phyloP scores from a whole-genome alignment of 305 asterid species.

The Fraxinus latifolia region DNA sequence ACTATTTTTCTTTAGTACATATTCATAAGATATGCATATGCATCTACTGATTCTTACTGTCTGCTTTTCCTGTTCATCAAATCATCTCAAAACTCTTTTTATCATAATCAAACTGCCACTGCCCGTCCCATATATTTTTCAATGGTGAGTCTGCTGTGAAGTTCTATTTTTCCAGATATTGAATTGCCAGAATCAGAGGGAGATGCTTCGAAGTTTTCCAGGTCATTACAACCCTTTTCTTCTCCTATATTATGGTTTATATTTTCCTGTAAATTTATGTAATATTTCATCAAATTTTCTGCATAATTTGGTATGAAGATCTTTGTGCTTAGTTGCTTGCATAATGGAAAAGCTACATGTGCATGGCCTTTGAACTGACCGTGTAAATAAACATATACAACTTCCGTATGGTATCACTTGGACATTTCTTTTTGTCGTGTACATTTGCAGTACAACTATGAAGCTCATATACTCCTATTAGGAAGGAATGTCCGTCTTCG shows the following conservation, averaged over 20 bases:
- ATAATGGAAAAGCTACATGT: neutral
- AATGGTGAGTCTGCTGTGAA: neutral
- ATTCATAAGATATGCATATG: neutral
- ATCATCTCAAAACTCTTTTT: neutral
- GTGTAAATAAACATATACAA: neutral
- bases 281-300: neutral
- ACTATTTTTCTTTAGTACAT: neutral
- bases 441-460: neutral
- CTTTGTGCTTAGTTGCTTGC: neutral
- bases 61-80: neutral
- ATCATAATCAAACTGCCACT: neutral
- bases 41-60: neutral
- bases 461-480: too few relatives aligned
- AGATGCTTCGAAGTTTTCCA: neutral
- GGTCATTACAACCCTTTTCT: neutral
- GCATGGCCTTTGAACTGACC: neutral
- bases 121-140: neutral
- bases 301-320: neutral
- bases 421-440: neutral
- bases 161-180: neutral
- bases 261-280: neutral
- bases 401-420: neutral
- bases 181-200: neutral
- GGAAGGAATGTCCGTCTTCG: too few relatives aligned
- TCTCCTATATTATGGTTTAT: neutral